phyloP scores from a whole-genome alignment of 164 flowering plant genomes.

The Nelumbo lutea region DNA sequence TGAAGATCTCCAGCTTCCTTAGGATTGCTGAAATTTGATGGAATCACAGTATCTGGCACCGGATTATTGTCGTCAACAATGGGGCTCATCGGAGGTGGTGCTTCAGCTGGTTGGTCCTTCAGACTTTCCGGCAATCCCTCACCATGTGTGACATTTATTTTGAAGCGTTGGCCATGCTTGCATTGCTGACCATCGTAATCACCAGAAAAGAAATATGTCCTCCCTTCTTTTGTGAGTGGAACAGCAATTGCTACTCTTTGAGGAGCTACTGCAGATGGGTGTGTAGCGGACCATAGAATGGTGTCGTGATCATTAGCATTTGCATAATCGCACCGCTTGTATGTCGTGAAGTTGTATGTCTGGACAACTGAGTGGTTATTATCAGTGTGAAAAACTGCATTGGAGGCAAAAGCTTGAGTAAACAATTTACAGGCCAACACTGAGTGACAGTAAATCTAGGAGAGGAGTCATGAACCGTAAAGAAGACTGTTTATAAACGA shows the following conservation, averaged over 20 bases:
- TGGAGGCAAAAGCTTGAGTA: too few relatives aligned
- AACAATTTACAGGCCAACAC: background rate
- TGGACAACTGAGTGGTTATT: constrained; percentile 80
- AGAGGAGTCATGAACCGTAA: background rate
- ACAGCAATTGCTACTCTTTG: constrained; percentile 40
- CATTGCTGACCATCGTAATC: constrained; percentile 94
- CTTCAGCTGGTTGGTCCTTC: constrained; percentile 19
- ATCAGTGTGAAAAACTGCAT: constrained; percentile 90
- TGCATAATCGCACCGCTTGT: constrained; percentile 59
- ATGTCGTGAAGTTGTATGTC: constrained; percentile 72
- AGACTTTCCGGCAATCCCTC: constrained; percentile 63
- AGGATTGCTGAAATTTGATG: constrained; percentile 63
- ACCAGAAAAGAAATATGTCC: constrained; percentile 72
- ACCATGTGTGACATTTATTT: constrained; percentile 73
- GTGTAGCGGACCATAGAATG: constrained; percentile 44
- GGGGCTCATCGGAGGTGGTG: constrained; percentile 47
- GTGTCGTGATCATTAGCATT: constrained; percentile 57
- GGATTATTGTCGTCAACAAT: constrained; percentile 47
- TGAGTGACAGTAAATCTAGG: background rate
- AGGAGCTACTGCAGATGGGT: constrained; percentile 50
- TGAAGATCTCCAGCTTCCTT: constrained; percentile 23
- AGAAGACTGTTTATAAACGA: too few relatives aligned
- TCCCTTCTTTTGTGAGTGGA: constrained; percentile 67
- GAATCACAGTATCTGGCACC: constrained; percentile 57
- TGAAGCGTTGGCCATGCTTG: constrained; percentile 63